Evolutionary conservation across 2,329 filamentous ascomycete species (phyloP).

Genomic region (Colletotrichum lupini): DNA sequence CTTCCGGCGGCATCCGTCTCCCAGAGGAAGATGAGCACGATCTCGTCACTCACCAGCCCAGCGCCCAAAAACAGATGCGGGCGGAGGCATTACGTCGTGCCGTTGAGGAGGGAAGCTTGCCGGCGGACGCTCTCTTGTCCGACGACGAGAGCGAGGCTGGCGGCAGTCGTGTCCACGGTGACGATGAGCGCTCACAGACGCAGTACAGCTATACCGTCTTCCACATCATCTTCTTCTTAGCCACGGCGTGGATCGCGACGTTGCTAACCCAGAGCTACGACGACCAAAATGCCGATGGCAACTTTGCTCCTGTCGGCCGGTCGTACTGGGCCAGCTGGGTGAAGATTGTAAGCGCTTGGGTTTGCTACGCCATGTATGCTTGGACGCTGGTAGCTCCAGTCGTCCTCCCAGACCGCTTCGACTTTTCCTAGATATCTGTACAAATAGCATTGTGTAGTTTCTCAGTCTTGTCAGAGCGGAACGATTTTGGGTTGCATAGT

Average conservation of each 20-base stretch:
- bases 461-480: neutral
- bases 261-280: slow-evolving; percentile 80
- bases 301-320: slow-evolving; percentile 92
- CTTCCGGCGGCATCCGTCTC: slow-evolving; percentile 66
- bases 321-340: slow-evolving; percentile 99
- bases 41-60: slow-evolving; percentile 87
- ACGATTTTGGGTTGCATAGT: neutral
- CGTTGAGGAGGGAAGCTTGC: slow-evolving; percentile 91
- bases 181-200: slow-evolving; percentile 89
- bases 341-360: slow-evolving; percentile 98
- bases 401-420: slow-evolving; percentile 87
- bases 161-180: slow-evolving; percentile 70
- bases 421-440: slow-evolving; percentile 55
- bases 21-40: slow-evolving; percentile 85
- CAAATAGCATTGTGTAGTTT: neutral
- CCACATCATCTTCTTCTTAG: slow-evolving; percentile 97
- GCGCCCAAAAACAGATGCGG: slow-evolving; percentile 87
- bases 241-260: slow-evolving; percentile 95
- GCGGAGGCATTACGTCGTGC: slow-evolving; percentile 90
- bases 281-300: slow-evolving; percentile 70
- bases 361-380: slow-evolving; percentile 92
- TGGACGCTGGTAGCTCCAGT: slow-evolving; percentile 94
- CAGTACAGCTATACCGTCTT: slow-evolving; percentile 98
- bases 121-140: slow-evolving; percentile 87
- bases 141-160: slow-evolving; percentile 75